Evolutionary conservation across 2,329 filamentous ascomycete species (phyloP).

Genomic region (Claviceps maximensis): DNA sequence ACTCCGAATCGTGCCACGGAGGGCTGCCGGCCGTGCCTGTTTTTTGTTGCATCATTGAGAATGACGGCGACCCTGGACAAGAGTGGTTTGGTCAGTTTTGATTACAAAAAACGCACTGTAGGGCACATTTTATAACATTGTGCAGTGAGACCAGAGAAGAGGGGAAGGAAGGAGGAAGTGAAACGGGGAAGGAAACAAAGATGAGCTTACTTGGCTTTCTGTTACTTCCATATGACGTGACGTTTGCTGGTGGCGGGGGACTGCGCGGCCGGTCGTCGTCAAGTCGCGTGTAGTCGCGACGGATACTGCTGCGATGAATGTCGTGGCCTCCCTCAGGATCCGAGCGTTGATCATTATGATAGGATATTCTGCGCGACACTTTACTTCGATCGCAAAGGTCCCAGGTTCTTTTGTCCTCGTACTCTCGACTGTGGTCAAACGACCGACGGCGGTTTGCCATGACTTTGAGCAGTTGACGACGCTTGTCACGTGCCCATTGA

Average conservation of each 20-base stretch:
- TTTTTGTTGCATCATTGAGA: slow-evolving; percentile 2
- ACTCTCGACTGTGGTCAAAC: neutral
- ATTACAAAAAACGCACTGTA: too few species aligned
- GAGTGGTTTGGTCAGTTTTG: neutral
- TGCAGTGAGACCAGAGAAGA: neutral
- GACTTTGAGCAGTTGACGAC: neutral
- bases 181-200: neutral
- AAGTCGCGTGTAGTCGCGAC: neutral
- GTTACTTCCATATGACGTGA: neutral
- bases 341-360: neutral
- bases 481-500: neutral
- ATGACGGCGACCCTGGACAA: neutral
- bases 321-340: neutral
- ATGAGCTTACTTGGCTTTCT: neutral
- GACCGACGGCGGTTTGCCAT: neutral
- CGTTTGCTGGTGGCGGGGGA: neutral
- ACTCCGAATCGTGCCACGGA: neutral
- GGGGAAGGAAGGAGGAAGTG: neutral
- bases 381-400: neutral
- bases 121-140: too few species aligned
- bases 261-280: neutral
- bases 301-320: neutral
- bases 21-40: neutral
- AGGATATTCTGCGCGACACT: neutral
- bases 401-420: neutral